These are phyloP conservation scores for Fusarium liriodendri DNA, from an alignment of 2,329 filamentous ascomycete genomes.

Conservation along the genomic window DNA sequence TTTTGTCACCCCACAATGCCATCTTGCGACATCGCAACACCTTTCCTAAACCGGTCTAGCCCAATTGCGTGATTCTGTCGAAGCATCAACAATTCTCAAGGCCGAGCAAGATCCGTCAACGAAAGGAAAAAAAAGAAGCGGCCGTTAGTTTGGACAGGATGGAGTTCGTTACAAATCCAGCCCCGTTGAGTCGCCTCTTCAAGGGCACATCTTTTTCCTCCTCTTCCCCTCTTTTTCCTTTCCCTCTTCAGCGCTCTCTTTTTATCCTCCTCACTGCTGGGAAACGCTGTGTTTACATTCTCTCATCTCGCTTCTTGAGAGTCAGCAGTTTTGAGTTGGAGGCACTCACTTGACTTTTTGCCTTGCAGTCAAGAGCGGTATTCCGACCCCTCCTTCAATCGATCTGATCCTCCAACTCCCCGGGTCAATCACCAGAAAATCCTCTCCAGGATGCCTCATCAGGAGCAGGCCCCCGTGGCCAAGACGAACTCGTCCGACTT, in stretches of 20 bases:
- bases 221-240: conserved; percentile 7
- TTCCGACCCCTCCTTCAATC: conserved; percentile 8
- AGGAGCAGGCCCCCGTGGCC: conserved; percentile 49
- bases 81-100: conserved; percentile 51
- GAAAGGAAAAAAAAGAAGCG: conserved; percentile 20
- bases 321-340: conserved; percentile 33
- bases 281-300: conserved; percentile 24
- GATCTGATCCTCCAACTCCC: background rate
- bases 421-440: background rate
- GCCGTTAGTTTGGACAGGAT: conserved; percentile 29
- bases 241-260: conserved; percentile 14
- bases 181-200: conserved; percentile 39
- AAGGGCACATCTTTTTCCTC: conserved; percentile 25
- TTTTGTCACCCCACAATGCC: conserved; percentile 30
- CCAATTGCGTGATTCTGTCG: conserved; percentile 55
- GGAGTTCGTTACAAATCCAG: conserved; percentile 41
- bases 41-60: conserved; percentile 47
- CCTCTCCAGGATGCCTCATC: conserved; percentile 45
- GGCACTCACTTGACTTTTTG: conserved; percentile 17
- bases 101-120: conserved; percentile 38
- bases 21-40: conserved; percentile 40
- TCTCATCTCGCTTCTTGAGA: conserved; percentile 39
- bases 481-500: conserved; percentile 46
- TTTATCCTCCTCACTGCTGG: conserved; percentile 21
- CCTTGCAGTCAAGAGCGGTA: conserved; percentile 21